Evolutionary conservation across 2,329 filamentous ascomycete genomes (phyloP).

Genomic region (Alternaria infectoria): DNA sequence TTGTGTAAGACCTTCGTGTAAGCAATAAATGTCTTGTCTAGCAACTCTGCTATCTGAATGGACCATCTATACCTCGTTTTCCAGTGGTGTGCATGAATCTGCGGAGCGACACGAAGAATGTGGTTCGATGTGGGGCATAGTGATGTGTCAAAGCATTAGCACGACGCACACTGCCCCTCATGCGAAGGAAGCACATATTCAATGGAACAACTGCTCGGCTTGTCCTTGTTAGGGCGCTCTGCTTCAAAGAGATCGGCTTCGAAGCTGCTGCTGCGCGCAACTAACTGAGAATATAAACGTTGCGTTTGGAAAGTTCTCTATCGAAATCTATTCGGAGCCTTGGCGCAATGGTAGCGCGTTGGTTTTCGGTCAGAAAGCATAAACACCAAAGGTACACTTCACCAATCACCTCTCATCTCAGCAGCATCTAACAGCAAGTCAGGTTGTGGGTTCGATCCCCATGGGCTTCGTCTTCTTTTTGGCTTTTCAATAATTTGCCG

Average conservation of each 20-base stretch:
- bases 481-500: too few relatives aligned
- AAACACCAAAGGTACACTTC: constrained; percentile 30
- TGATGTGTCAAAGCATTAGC: not conserved
- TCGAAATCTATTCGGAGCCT: constrained; percentile 17
- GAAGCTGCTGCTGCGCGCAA: not conserved
- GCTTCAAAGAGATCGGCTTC: not conserved
- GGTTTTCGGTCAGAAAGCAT: constrained; percentile 28
- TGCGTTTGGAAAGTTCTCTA: not conserved
- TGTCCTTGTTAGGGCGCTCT: not conserved
- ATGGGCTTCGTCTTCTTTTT: constrained; percentile 23
- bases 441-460: constrained; percentile 17
- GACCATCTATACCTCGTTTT: not conserved
- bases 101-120: not conserved
- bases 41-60: not conserved
- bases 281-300: too few relatives aligned
- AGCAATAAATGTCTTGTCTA: not conserved
- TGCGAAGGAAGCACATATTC: not conserved
- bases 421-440: constrained; percentile 17
- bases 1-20: not conserved
- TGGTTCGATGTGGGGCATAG: not conserved
- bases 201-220: not conserved
- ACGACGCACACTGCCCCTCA: not conserved
- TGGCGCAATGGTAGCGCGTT: constrained; percentile 40
- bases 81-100: not conserved
- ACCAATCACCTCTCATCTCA: not conserved